Evolutionary conservation across 768 basidiomycete species (phyloP).

Genomic region (Tremella yokohamensis): DNA sequence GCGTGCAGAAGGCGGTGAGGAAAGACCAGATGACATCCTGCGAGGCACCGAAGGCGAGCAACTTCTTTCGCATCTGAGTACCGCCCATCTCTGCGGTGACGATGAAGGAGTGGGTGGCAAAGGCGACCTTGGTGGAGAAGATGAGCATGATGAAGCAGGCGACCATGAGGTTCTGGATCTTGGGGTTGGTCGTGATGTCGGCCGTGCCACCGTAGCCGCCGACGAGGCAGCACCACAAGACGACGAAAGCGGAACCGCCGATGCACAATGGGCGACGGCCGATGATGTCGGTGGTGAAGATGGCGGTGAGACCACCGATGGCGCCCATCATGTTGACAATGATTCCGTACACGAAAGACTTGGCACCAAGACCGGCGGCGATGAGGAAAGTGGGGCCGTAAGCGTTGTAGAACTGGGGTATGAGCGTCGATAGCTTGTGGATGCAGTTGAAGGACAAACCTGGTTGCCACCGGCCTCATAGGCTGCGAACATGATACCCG

Average conservation of each 20-base stretch:
- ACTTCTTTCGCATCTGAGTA: constrained; percentile 27
- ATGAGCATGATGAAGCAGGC: constrained; percentile 18
- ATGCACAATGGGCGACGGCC: constrained; percentile 15
- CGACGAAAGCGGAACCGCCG: neutral
- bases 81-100: constrained; percentile 26
- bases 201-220: constrained; percentile 5
- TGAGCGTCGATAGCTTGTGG: too few relatives aligned
- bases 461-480: constrained; percentile 20
- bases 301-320: constrained; percentile 13
- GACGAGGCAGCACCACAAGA: constrained; percentile 15
- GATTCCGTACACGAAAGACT: constrained; percentile 19
- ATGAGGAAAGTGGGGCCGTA: constrained; percentile 16
- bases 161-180: constrained; percentile 7
- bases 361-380: constrained; percentile 15
- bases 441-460: neutral
- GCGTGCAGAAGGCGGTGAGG: constrained; percentile 15
- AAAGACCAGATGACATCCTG: constrained; percentile 22
- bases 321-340: constrained; percentile 13
- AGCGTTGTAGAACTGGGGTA: constrained; percentile 17
- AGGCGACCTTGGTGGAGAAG: constrained; percentile 21
- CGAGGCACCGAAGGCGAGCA: neutral
- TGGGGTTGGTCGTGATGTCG: constrained; percentile 8
- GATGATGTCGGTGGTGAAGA: constrained; percentile 15
- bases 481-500: constrained; percentile 7
- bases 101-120: constrained; percentile 17